These are phyloP conservation scores for Lipomyces orientalis DNA, from an alignment of 805 yeast species.

Conservation along the genomic window DNA sequence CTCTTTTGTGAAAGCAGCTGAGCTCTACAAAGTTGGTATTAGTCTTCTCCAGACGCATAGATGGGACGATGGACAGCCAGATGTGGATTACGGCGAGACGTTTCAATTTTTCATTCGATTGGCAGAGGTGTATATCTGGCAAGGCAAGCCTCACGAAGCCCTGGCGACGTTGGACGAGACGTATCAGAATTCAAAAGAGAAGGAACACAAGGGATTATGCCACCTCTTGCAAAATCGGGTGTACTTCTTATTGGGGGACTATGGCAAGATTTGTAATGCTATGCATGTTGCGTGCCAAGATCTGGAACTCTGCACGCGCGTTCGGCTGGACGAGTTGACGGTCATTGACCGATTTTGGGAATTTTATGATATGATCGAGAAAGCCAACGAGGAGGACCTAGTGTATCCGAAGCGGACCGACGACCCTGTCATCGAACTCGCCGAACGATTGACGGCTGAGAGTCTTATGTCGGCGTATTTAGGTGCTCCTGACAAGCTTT, in stretches of 20 bases:
- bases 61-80: constrained; percentile 24
- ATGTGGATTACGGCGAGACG: constrained; percentile 29
- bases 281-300: background rate
- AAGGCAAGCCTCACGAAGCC: constrained; percentile 23
- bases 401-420: constrained; percentile 10
- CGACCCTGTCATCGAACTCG: background rate
- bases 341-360: constrained; percentile 22
- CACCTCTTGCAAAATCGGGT: constrained; percentile 12
- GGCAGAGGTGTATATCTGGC: constrained; percentile 24
- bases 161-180: background rate
- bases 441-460: constrained; percentile 16
- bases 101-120: constrained; percentile 19
- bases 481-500: constrained; percentile 24
- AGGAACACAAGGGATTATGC: constrained; percentile 11
- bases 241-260: constrained; percentile 21
- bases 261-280: background rate
- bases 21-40: constrained; percentile 23
- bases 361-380: constrained; percentile 17
- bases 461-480: constrained; percentile 19
- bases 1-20: constrained; percentile 22
- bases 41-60: constrained; percentile 23
- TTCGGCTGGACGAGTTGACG: constrained; percentile 1
- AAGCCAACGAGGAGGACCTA: constrained; percentile 27
- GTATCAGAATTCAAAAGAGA: background rate
- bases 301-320: constrained; percentile 13